These are phyloP conservation scores for Plectranthus barbatus DNA, from an alignment of 257 asterid genomes.

Conservation along the genomic window DNA sequence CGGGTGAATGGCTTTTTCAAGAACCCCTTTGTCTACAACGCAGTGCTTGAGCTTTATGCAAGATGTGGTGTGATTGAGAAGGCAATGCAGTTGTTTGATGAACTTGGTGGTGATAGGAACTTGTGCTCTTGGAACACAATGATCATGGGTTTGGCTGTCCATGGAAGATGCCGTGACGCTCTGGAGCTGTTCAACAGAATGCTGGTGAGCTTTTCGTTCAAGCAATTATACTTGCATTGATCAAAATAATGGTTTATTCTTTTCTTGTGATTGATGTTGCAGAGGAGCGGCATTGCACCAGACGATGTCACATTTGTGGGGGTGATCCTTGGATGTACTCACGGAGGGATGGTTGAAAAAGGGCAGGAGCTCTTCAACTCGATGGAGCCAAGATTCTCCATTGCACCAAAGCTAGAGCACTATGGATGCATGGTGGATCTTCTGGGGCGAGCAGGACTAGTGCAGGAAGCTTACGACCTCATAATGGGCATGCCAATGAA, in stretches of 20 bases:
- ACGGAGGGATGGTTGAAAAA: constrained; percentile 59
- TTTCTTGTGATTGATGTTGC: constrained; percentile 21
- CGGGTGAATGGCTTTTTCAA: constrained; percentile 44
- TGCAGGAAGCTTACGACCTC: constrained; percentile 56
- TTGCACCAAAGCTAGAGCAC: constrained; percentile 54
- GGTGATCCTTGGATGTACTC: constrained; percentile 75
- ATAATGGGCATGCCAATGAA: constrained; percentile 66
- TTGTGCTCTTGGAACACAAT: constrained; percentile 77
- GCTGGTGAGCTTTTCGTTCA: constrained; percentile 47
- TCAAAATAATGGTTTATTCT: neutral
- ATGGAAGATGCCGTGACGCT: constrained; percentile 62
- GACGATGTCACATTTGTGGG: constrained; percentile 90
- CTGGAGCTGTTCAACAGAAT: constrained; percentile 46
- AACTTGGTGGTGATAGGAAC: constrained; percentile 46
- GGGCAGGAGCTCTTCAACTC: constrained; percentile 47
- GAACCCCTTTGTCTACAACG: constrained; percentile 59
- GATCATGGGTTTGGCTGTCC: constrained; percentile 82
- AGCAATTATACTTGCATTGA: neutral
- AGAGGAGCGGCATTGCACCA: constrained; percentile 46
- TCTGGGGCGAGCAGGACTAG: constrained; percentile 65
- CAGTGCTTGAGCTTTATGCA: constrained; percentile 57
- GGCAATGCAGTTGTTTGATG: constrained; percentile 58
- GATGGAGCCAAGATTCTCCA: constrained; percentile 31
- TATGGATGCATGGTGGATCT: constrained; percentile 89
- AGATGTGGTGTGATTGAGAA: constrained; percentile 71